Evolutionary conservation across 306 rosid genomes (phyloP).

Genomic region (Neltuma alba): DNA sequence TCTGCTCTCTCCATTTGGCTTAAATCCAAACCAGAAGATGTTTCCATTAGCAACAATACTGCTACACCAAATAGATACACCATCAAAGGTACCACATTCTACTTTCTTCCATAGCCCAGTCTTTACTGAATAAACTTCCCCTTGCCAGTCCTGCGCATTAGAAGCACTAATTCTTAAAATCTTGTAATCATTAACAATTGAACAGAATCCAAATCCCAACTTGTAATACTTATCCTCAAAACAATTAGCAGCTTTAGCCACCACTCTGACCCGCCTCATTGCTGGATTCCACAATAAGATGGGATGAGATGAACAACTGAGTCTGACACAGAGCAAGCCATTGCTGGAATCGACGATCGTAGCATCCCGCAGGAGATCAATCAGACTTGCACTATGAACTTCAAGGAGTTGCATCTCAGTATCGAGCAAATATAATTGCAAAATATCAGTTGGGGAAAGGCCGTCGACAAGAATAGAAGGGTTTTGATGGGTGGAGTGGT

Average conservation of each 20-base stretch:
- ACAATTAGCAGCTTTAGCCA: no score
- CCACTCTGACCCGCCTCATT: neutral
- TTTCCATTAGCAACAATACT: neutral
- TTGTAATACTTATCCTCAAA: no score
- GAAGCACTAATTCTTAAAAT: no score
- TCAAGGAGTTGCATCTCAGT: neutral
- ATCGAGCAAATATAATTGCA: neutral
- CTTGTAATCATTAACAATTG: neutral
- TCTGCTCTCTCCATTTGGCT: no score
- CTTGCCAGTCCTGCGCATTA: neutral
- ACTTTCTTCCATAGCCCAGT: neutral
- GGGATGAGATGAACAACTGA: no score
- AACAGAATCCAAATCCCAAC: neutral
- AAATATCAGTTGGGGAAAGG: no score
- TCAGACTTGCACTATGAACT: neutral
- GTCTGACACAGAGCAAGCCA: neutral
- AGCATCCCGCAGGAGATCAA: neutral
- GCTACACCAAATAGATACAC: no score
- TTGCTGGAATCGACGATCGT: neutral
- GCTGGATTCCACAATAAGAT: neutral
- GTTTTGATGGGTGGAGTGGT: neutral
- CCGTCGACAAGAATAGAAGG: neutral
- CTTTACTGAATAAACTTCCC: neutral
- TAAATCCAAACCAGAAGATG: neutral
- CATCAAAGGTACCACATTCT: neutral